Conservation (phyloP, 2,329 filamentous ascomycete genomes). For the Aspergillus clavatus region DNA sequence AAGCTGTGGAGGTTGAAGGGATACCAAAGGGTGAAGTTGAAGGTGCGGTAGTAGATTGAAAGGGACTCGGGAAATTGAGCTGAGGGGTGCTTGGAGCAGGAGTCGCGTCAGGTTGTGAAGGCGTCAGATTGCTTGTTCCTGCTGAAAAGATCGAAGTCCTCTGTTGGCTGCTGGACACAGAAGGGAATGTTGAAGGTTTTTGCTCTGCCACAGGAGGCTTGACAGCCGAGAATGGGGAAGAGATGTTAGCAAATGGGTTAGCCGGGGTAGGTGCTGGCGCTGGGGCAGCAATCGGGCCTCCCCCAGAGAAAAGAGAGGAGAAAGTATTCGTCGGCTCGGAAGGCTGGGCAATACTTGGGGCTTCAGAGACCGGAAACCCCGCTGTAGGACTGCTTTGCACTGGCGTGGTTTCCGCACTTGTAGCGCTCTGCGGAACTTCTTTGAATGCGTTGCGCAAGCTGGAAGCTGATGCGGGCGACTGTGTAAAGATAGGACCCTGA, state of each 20-base stretch:
- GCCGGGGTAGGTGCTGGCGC: constrained; percentile 1
- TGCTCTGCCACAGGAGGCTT: constrained; percentile 1
- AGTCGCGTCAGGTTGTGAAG: neutral
- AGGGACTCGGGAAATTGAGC: neutral
- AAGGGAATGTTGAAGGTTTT: constrained; percentile 1
- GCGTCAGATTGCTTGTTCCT: neutral
- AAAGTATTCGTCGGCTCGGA: constrained; percentile 10
- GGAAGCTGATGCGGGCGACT: constrained; percentile 10
- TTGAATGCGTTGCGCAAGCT: constrained; percentile 17
- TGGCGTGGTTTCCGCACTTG: neutral
- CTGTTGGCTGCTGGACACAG: neutral
- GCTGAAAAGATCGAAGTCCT: constrained; percentile 14
- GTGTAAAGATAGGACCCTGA: constrained; percentile 9
- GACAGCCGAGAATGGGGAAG: neutral
- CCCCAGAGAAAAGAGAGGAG: constrained; percentile 4
- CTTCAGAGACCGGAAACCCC: constrained; percentile 2
- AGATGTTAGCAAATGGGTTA: constrained; percentile 12
- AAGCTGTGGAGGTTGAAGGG: neutral
- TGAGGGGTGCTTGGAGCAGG: neutral
- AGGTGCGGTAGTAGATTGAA: constrained; percentile 4
- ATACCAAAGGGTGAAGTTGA: constrained; percentile 5
- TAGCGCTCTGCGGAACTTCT: constrained; percentile 14
- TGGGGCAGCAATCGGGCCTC: neutral
- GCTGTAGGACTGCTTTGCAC: neutral
- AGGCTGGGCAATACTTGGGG: constrained; percentile 7